Evolutionary conservation across 73 alveolate species (phyloP).

Genomic region (Paramecium octaurelia): DNA sequence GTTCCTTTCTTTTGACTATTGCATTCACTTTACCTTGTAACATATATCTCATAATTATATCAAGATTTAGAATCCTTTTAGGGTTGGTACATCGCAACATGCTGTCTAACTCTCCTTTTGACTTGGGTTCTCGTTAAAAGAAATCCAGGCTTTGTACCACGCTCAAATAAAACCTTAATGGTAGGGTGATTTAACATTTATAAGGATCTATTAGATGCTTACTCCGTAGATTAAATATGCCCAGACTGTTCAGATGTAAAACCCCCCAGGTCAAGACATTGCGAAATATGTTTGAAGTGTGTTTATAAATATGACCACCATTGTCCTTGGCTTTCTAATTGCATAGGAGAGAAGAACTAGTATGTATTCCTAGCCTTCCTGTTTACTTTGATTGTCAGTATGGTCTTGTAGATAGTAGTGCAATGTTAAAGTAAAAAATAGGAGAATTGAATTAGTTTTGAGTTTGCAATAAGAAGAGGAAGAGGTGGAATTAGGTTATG

Average conservation of each 20-base stretch:
- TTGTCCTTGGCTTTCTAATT: slow-evolving; percentile 60
- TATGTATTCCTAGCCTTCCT: neutral
- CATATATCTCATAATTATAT: neutral
- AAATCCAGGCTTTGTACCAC: neutral
- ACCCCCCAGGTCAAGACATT: slow-evolving; percentile 48
- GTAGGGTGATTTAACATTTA: neutral
- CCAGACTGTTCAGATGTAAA: slow-evolving; percentile 16
- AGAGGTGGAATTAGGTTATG: neutral
- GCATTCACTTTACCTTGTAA: neutral
- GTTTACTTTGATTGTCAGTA: neutral
- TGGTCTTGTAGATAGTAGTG: neutral
- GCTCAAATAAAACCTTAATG: neutral
- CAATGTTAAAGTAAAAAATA: neutral
- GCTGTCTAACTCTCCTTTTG: neutral
- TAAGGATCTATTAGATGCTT: neutral
- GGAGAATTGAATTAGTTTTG: neutral
- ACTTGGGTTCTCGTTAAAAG: neutral
- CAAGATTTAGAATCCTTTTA: neutral
- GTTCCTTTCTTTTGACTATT: neutral
- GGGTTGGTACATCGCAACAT: neutral
- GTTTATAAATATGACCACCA: slow-evolving; percentile 56
- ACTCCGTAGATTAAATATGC: neutral
- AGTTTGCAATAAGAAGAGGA: neutral
- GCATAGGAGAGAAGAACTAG: slow-evolving; percentile 50
- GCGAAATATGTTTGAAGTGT: slow-evolving; percentile 50